Conservation (phyloP, 495 filamentous ascomycete genomes). For the Xylaria bambusicola region DNA sequence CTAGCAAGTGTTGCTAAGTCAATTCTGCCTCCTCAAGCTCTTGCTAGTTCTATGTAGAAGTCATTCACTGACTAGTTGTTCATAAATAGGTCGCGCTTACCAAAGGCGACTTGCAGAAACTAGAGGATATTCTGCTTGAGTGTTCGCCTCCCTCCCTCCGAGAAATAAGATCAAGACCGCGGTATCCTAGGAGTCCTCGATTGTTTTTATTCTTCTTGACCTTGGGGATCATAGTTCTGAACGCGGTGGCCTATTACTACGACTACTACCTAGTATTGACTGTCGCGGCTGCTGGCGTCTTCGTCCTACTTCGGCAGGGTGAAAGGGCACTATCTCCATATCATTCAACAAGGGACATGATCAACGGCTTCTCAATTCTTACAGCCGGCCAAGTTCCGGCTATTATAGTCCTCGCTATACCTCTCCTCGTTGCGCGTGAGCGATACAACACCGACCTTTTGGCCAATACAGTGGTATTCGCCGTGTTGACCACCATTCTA, state of each 20-base stretch:
- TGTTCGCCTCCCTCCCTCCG: constrained; percentile 8
- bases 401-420: constrained; percentile 9
- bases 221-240: constrained; percentile 6
- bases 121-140: constrained; percentile 11
- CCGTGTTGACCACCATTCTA: constrained; percentile 3
- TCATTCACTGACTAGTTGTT: too few relatives aligned
- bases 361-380: constrained; percentile 13
- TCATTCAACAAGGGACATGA: constrained; percentile 14
- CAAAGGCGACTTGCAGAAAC: constrained; percentile 13
- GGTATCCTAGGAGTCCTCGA: constrained; percentile 8
- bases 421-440: constrained; percentile 11
- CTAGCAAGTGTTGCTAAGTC: too few relatives aligned
- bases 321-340: constrained; percentile 14
- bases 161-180: constrained; percentile 5
- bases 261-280: constrained; percentile 13
- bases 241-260: constrained; percentile 15
- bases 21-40: too few relatives aligned
- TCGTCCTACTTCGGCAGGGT: constrained; percentile 12
- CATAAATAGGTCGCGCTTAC: constrained; percentile 3
- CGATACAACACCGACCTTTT: not conserved
- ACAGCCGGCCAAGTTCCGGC: constrained; percentile 13
- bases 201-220: constrained; percentile 14
- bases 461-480: constrained; percentile 3
- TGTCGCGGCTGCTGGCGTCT: constrained; percentile 11
- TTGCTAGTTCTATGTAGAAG: too few relatives aligned